phyloP scores from a whole-genome alignment of 306 rosid species.

The Cercis canadensis region DNA sequence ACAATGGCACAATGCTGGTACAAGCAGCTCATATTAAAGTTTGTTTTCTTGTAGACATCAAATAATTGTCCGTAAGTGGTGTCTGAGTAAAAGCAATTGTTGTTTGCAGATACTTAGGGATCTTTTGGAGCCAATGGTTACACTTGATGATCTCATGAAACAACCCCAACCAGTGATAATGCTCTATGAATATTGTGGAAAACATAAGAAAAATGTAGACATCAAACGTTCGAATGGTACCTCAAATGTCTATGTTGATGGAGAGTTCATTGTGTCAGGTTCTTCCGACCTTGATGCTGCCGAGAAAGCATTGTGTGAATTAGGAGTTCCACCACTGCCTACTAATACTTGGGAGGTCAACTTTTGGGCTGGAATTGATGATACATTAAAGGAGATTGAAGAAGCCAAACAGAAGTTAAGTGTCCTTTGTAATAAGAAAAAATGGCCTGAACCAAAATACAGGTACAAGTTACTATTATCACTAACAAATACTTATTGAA shows the following conservation, averaged over 20 bases:
- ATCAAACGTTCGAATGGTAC: conserved; percentile 47
- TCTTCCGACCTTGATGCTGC: conserved; percentile 74
- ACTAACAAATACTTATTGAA: not conserved
- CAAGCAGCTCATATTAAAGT: too few species aligned
- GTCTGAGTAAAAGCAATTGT: too few species aligned
- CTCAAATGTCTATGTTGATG: conserved; percentile 63
- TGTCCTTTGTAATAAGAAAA: conserved; percentile 57
- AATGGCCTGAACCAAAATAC: conserved; percentile 67
- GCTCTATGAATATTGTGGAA: conserved; percentile 68
- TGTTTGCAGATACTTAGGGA: conserved; percentile 40
- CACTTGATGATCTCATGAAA: conserved; percentile 50
- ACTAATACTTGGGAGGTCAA: not conserved
- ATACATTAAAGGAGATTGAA: conserved; percentile 48
- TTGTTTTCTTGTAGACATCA: too few species aligned
- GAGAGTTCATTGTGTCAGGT: conserved; percentile 54
- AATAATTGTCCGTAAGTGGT: too few species aligned
- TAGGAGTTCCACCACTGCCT: conserved; percentile 27
- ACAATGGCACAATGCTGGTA: too few species aligned
- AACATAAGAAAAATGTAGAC: conserved; percentile 61
- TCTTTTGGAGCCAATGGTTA: conserved; percentile 73
- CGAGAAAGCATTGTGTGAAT: conserved; percentile 56
- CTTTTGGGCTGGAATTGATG: conserved; percentile 28
- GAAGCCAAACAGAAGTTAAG: conserved; percentile 64
- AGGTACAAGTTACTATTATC: conserved; percentile 44
- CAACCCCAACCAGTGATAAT: conserved; percentile 74